These are phyloP conservation scores for Carex pumila DNA, from an alignment of 176 grass and related monocot species.

Conservation along the genomic window DNA sequence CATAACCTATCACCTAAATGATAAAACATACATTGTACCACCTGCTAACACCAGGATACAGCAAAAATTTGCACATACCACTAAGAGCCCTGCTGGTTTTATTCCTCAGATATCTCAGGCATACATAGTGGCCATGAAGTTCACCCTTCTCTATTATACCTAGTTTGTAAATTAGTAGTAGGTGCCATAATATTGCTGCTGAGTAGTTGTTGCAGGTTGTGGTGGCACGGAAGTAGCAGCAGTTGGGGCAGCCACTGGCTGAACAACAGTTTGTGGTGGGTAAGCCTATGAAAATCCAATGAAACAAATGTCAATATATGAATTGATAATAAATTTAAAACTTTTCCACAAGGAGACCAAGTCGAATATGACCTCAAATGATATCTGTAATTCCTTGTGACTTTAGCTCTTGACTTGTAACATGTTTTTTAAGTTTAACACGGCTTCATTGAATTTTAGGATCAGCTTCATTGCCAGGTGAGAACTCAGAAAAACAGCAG, in stretches of 20 bases:
- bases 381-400: background rate
- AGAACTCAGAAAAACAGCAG: background rate
- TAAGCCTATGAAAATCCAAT: conserved; percentile 31
- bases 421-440: too few species aligned
- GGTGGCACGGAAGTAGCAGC: conserved; percentile 33
- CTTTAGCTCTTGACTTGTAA: background rate
- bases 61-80: background rate
- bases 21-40: background rate
- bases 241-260: conserved; percentile 31
- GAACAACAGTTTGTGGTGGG: conserved; percentile 50
- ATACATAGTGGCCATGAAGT: background rate
- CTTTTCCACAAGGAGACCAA: background rate
- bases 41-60: background rate
- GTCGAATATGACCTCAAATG: background rate
- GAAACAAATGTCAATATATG: background rate
- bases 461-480: background rate
- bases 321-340: background rate
- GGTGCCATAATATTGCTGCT: conserved; percentile 49
- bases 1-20: background rate
- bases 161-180: conserved; percentile 33
- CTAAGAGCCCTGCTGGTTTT: background rate
- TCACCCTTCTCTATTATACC: background rate
- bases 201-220: conserved; percentile 51
- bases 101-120: background rate
- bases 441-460: too few species aligned